Evolutionary conservation across 768 basidiomycete species (phyloP), one percentile per base, ranked within the genome.

Genomic region (Lentinus tigrinus): DNA sequence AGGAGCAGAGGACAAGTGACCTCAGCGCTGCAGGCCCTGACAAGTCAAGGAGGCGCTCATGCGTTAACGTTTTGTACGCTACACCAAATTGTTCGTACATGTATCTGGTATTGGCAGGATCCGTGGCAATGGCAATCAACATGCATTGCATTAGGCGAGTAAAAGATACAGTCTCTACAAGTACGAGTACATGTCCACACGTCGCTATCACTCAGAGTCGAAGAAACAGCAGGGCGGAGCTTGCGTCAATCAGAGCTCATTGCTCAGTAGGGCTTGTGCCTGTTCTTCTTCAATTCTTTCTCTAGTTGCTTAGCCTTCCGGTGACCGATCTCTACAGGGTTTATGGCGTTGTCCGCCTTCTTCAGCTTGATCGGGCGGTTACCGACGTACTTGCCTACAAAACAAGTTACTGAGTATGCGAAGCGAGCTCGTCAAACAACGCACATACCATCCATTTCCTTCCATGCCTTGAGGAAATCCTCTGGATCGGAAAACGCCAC

Each of bases 401-500:
- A 13, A 48, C 27, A 52, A 1, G 31, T 50, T 3, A 39, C 42
- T 36, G 14, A 9, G 19, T 11, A 13, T 43, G 24, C 4, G 21
- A 7, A 27, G n/a, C 16, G 9, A 13, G 13, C 10, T 13, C 1
- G 2, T 31, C 24, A 16, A 47, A 17, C 19, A 1, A 37, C 23
- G 27, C 23, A 70, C 89, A 36, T 65, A 92, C 95, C 96, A 72
- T 98, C 95, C 95, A 97, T 98, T 73, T 98, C 95, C 71, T 98
- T 98, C 96, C 96, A 99, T 17, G 96, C 96, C 70, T 87, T 95
- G 56, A 99, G 72, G 73, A 98, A 98, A 71, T 99, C 97, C 74
- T 99, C 97, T 0, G 97, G 97, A 69, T 98, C 97, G 43, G 91
- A 93, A 74, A 98, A 99, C 1, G 93, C 93, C 26, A 98, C 93